Base-by-base conservation (phyloP, 768 basidiomycete species). In the Phaffia australis region DNA sequence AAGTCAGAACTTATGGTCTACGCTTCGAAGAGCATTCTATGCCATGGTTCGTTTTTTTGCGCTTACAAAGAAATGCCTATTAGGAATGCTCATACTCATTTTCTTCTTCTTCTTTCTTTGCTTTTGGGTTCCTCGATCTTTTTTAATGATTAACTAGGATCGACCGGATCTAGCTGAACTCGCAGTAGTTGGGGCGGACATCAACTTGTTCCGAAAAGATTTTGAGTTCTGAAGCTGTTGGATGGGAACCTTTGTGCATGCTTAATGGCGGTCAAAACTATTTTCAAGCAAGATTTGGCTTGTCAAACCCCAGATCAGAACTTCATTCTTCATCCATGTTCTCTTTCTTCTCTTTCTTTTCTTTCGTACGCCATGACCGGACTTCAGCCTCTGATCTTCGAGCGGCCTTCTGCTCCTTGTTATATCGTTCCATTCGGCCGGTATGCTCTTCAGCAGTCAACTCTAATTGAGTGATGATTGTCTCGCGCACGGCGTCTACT, bases 1-100 rank as follows among this genome's bases (percentile, higher is more conserved):
- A 57, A 90, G 87, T 68, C 84, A 87, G 64, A 87, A 90, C 70
- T 79, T 98, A 42, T 97, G 92, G 95, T 81, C 83, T 63, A 97
- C 94, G 35, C 81, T 99, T 29, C 82, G 88, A 66, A 82, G 91
- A 52, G 83, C 88, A 14, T 83, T 98, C 70, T 73, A 84, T 51
- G 80, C 84, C 46, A 87, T 97, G 91, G 91, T 89, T 69, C 59
- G 81, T 76, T 47, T 52, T 66, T 8, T 54, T 29, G 0, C 27
- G 32, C 35, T 42, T 42, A 42, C 11, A 5, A 11, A 42, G 6
- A 42, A 42, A 42, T 4, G 11, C 35, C 6, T 42, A 42, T 42
- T 11, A 11, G 11, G 11, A 42, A 25, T 63, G 9, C 35, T 29
- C 21, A 0, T 16, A 0, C 46, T 42, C 35, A 42, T 42, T 4